phyloP scores from a whole-genome alignment of 495 filamentous ascomycete genomes.

The Xylaria bambusicola region DNA sequence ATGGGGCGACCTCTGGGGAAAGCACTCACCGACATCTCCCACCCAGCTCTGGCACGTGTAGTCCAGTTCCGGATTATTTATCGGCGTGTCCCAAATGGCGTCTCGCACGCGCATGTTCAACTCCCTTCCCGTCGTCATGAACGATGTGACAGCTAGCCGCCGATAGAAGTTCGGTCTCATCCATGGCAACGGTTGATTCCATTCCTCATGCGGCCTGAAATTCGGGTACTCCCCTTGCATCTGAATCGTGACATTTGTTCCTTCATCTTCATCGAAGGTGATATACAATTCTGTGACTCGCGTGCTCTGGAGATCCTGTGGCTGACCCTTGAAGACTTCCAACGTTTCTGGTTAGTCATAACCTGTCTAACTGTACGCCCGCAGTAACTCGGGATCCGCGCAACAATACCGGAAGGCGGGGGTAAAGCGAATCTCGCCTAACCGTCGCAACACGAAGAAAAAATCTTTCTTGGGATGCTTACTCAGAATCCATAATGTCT shows the following conservation, averaged over 20 bases:
- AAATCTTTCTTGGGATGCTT: not conserved
- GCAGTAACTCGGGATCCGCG: not conserved
- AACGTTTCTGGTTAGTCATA: constrained; percentile 1
- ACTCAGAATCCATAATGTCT: constrained; percentile 21
- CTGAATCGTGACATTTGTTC: constrained; percentile 33
- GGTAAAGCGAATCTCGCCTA: not conserved
- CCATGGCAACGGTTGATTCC: constrained; percentile 33
- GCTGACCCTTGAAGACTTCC: constrained; percentile 29
- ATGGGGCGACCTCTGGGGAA: not conserved
- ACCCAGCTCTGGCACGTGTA: constrained; percentile 36
- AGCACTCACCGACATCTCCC: constrained; percentile 27
- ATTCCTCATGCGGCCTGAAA: constrained; percentile 28
- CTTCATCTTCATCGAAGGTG: constrained; percentile 34
- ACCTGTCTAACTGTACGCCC: not conserved
- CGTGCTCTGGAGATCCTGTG: constrained; percentile 34
- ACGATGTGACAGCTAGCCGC: constrained; percentile 34
- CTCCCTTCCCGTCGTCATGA: constrained; percentile 25
- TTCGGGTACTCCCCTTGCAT: constrained; percentile 31
- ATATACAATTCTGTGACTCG: constrained; percentile 34
- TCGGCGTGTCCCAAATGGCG: constrained; percentile 29
- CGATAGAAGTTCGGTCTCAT: constrained; percentile 33
- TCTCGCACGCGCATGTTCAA: constrained; percentile 29
- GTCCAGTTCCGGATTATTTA: constrained; percentile 33
- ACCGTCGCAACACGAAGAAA: not conserved
- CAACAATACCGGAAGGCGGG: not conserved